Percentiles rank a stretch among this genome's conserved stretches.
Conservation (phyloP, 306 rosid genomes). For the Medicago arabica region DNA sequence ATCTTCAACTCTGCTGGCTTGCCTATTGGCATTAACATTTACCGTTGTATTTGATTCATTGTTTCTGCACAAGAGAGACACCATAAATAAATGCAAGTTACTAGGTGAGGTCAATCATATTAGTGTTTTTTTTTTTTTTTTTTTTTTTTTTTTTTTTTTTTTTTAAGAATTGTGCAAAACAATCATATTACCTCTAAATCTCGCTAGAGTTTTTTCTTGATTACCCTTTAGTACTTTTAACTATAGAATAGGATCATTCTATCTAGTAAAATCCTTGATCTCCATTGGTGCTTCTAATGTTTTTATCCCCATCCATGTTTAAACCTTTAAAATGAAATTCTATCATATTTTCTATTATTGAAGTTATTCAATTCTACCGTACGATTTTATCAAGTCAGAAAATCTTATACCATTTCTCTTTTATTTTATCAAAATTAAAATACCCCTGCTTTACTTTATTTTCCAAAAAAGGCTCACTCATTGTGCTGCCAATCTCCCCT, state of each 20-base stretch:
- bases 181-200: not conserved
- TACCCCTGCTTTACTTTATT: not conserved
- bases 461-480: not conserved
- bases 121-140: not conserved
- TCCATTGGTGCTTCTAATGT: not conserved
- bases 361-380: not conserved
- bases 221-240: not conserved
- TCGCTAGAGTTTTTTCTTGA: not conserved
- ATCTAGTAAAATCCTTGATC: not conserved
- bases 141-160: not conserved
- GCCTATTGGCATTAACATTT: not conserved
- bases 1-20: constrained; percentile 29
- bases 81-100: not conserved
- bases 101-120: constrained; percentile 3
- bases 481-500: not conserved
- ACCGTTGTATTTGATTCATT: constrained; percentile 14
- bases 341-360: not conserved
- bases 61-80: constrained; percentile 31
- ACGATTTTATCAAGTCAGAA: not conserved
- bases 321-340: not conserved
- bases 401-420: not conserved
- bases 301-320: not conserved
- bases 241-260: not conserved
- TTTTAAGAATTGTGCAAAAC: not conserved
- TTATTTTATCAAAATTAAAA: not conserved